Base-by-base conservation (phyloP, 1,139 yeast genomes). In the Geotrichum bryndzae region DNA sequence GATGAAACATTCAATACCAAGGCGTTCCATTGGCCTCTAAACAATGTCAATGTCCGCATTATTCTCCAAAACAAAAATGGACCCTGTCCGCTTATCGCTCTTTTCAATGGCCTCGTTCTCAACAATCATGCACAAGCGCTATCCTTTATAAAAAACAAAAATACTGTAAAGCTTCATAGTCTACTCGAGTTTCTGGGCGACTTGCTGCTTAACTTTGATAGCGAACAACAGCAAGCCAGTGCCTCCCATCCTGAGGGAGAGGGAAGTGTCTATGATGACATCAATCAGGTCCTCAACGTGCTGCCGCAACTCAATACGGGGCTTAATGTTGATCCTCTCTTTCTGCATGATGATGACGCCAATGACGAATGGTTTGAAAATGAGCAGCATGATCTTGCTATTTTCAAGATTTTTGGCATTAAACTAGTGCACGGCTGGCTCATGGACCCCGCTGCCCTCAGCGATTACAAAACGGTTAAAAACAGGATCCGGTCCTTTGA, bases 71-170 rank as follows among this genome's bases (percentile, higher is more conserved):
- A 89, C 66, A 79, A 75, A 56, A 90, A 91, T 69, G 97, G 97
- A 0, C 96, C 97, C 0, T 91, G 97, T 70, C 96, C 97, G 1
- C 74, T 92, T 53, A 82, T 91, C n/a, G 92, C 97, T 0, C 76
- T 92, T 53, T 80, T 86, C 58, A 92, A 92, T 71, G 83, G 91
- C 0, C 71, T 90, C 35, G 72, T 80, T 7, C 66, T 81, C 29
- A 61, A 66, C 33, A 73, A 68, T 45, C 61, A 67, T 7, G 65
- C 18, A 13, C 46, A 13, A 6, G 46, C 46, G 46, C 46, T 41
- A 5, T 41, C 46, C 13, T 29, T 50, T 11, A 50, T 29, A 18
- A 27, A 50, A 27, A 50, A 50, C 18, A 25, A 50, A 15, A n/a
- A 50, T 1, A 27, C 53, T n/a, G 31, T 50, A 18, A 29, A 50